phyloP scores from a whole-genome alignment of 2,329 filamentous ascomycete species.

The Plenodomus lindquistii region DNA sequence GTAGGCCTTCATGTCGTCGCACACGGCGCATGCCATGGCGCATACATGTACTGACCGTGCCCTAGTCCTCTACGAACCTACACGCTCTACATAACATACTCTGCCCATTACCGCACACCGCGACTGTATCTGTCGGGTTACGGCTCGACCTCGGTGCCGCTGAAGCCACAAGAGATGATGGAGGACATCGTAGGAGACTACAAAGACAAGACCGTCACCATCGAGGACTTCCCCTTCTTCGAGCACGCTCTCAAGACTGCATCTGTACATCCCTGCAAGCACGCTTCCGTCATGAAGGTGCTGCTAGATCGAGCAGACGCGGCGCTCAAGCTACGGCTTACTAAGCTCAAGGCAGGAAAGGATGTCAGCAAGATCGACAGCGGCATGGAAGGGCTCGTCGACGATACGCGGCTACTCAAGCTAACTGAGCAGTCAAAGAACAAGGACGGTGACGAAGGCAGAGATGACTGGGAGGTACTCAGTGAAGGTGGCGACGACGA shows the following conservation, averaged over 20 bases:
- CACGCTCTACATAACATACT: conserved; percentile 97
- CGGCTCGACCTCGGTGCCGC: conserved; percentile 74
- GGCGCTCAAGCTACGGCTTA: conserved; percentile 82
- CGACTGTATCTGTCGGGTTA: conserved; percentile 95
- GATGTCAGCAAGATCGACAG: conserved; percentile 56
- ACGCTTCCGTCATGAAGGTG: conserved; percentile 97
- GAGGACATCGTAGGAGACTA: conserved; percentile 96
- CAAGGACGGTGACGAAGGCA: conserved; percentile 47
- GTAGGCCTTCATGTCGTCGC: conserved; percentile 49
- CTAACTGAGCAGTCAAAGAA: conserved; percentile 56
- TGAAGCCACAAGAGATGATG: conserved; percentile 87
- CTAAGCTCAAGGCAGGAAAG: conserved; percentile 73
- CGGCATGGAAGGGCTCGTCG: conserved; percentile 84
- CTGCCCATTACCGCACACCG: conserved; percentile 93
- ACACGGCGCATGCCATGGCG: background rate
- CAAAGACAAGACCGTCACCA: conserved; percentile 97
- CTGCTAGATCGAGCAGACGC: conserved; percentile 94
- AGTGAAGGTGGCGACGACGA: conserved; percentile 68
- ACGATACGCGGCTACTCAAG: conserved; percentile 69
- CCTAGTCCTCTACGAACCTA: conserved; percentile 84
- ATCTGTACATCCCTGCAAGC: conserved; percentile 94
- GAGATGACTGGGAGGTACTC: conserved; percentile 65
- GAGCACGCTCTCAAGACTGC: conserved; percentile 93
- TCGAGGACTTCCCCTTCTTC: conserved; percentile 97
- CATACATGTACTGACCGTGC: conserved; percentile 16